A percentile compares a stretch with the other conserved stretches of the same genome.
Evolutionary conservation across 805 yeast species (phyloP).

Genomic region (Ogataea paraovalis): DNA sequence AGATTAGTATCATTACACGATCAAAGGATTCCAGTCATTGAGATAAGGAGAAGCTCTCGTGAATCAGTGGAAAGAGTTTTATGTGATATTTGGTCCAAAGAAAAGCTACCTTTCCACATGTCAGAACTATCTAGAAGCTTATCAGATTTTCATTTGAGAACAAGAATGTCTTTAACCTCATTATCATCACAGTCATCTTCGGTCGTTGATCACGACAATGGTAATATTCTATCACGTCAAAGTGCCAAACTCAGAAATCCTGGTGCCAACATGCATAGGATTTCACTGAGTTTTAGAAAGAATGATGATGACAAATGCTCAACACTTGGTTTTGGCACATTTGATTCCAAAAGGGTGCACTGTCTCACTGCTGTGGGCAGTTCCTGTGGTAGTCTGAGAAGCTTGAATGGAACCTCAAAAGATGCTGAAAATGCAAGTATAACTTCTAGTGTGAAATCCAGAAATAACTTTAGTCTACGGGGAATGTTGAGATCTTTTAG

Average conservation of each 20-base stretch:
- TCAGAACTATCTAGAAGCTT: constrained; percentile 14
- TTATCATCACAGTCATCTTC: constrained; percentile 10
- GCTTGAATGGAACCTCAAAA: not conserved
- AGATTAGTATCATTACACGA: not conserved
- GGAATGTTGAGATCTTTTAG: constrained; percentile 14
- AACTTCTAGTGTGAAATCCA: not conserved
- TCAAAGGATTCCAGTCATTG: not conserved
- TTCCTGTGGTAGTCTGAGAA: not conserved
- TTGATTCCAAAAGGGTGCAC: not conserved
- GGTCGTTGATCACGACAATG: not conserved
- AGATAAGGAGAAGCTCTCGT: constrained; percentile 18
- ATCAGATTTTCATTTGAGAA: constrained; percentile 16
- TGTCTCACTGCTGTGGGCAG: not conserved
- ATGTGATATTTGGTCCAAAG: constrained; percentile 13
- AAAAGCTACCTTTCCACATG: not conserved
- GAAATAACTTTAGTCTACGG: not conserved
- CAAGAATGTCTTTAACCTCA: constrained; percentile 16
- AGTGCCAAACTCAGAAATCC: not conserved
- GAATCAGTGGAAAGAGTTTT: constrained; percentile 26
- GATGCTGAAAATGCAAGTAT: not conserved
- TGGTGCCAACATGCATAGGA: not conserved
- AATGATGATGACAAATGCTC: not conserved
- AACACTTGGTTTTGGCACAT: not conserved
- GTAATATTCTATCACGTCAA: not conserved
- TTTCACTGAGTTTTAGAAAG: not conserved